Evolutionary conservation across 2,329 filamentous ascomycete species (phyloP).

Genomic region (Tolypocladium cylindrosporum): DNA sequence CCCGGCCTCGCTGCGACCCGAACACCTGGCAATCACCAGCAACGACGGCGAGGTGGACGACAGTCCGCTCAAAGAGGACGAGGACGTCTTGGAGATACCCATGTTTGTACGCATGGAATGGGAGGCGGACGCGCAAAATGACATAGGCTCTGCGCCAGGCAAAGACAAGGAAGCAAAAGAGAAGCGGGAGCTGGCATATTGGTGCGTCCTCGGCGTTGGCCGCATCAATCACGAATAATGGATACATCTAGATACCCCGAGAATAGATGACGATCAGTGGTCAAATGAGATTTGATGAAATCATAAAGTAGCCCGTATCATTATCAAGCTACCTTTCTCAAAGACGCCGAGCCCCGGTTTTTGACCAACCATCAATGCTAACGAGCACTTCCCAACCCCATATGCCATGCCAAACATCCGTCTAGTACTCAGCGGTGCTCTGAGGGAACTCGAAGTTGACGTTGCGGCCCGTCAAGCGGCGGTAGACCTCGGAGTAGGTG

Average conservation of each 20-base stretch:
- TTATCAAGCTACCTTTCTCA: slow-evolving; percentile 38
- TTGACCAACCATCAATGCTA: slow-evolving; percentile 27
- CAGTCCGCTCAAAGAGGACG: slow-evolving; percentile 44
- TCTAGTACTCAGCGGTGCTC: slow-evolving; percentile 74
- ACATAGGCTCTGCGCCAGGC: slow-evolving; percentile 44
- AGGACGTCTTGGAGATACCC: slow-evolving; percentile 74
- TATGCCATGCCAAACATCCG: slow-evolving; percentile 9
- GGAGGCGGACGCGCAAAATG: slow-evolving; percentile 61
- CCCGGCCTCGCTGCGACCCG: slow-evolving; percentile 43
- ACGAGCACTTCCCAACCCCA: slow-evolving; percentile 20
- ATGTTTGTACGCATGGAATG: slow-evolving; percentile 90
- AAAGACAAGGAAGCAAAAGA: slow-evolving; percentile 56
- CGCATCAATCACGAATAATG: slow-evolving; percentile 50
- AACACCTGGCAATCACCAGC: slow-evolving; percentile 20
- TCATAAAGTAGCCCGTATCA: slow-evolving; percentile 33
- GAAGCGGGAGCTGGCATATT: slow-evolving; percentile 85
- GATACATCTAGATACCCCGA: slow-evolving; percentile 29
- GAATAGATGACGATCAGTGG: slow-evolving; percentile 12
- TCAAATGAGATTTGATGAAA: slow-evolving; percentile 17
- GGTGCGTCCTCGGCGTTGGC: slow-evolving; percentile 86
- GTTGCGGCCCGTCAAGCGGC: slow-evolving; percentile 88
- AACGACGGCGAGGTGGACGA: slow-evolving; percentile 29
- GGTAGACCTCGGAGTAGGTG: slow-evolving; percentile 99
- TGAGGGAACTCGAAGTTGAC: slow-evolving; percentile 99
- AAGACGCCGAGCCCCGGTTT: slow-evolving; percentile 37